Base-by-base conservation (phyloP, 164 flowering plant species). In the Macadamia integrifolia region DNA sequence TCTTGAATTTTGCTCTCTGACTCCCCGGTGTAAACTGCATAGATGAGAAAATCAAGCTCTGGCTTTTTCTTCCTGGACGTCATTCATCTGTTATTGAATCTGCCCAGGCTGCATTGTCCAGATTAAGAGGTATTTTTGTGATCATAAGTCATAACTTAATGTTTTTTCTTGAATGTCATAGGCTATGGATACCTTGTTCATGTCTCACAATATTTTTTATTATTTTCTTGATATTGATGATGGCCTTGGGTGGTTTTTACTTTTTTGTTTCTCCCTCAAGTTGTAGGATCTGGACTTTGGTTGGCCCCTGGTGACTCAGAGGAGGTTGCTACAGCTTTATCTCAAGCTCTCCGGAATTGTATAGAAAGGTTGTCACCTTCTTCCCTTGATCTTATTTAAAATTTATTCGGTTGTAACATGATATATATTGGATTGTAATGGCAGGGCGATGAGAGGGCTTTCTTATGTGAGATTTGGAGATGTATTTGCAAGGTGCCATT, bases 21-120 rank as follows among this genome's bases (percentile, higher is more conserved):
- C 48, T 14, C 62, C 53, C 6, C 17, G 35, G n/a, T 67, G 9
- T 72, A 52, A 56, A 65, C 66, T 73, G 60, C 64, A 46, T 79
- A 94, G 99, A 94, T 84, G 97, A 94, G 78, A 94, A 90, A 76
- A 88, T 94, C 67, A 94, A 94, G 81, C 97, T 94, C 60, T 94
- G 99, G 99, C 93, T 94, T 72, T 92, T 94, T 73, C 86, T 92
- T 61, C 97, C 93, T 61, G 99, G 99, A 18, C 87, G 82, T 42
- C 89, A 88, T 75, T 82, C 87, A 61, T 76, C 93, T 71, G 77
- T 91, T 73, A 71, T 66, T 74, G 99, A 90, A 68, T 69, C 79
- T 71, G 99, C 93, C 65, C 88, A 87, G 68, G 67, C 86, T 74
- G 89, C 93, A 66, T 86, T 92, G 44, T 86, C 91, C 64, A 85